Evolutionary conservation across 345 rosid species (phyloP).

Genomic region (Rhodamnia rubescens): DNA sequence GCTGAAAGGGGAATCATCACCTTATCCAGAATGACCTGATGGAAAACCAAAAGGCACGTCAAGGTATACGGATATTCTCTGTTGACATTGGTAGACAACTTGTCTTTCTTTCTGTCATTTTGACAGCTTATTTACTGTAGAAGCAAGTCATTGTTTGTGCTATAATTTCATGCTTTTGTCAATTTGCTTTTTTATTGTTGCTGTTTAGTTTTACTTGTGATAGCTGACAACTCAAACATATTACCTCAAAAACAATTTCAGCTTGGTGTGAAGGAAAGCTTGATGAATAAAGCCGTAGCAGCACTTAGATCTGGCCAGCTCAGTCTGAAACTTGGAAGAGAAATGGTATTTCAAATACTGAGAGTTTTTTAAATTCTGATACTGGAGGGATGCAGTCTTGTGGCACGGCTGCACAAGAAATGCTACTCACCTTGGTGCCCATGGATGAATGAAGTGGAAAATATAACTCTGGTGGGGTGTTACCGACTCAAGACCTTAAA

Average conservation of each 20-base stretch:
- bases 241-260: background rate
- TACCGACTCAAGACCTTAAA: background rate
- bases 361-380: background rate
- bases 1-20: background rate
- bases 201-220: background rate
- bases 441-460: background rate
- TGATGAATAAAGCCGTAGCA: background rate
- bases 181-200: background rate
- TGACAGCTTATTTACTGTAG: background rate
- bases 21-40: background rate
- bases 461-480: background rate
- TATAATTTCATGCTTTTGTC: background rate
- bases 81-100: background rate
- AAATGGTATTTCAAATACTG: background rate
- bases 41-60: background rate
- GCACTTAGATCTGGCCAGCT: background rate
- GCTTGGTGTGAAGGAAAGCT: background rate
- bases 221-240: background rate
- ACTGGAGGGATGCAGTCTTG: background rate
- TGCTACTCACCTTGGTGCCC: background rate
- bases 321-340: background rate
- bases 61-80: background rate
- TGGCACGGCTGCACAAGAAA: background rate
- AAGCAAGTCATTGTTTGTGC: background rate
- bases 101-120: background rate